phyloP scores from a whole-genome alignment of 805 yeast genomes.

The Candida golubevii region DNA sequence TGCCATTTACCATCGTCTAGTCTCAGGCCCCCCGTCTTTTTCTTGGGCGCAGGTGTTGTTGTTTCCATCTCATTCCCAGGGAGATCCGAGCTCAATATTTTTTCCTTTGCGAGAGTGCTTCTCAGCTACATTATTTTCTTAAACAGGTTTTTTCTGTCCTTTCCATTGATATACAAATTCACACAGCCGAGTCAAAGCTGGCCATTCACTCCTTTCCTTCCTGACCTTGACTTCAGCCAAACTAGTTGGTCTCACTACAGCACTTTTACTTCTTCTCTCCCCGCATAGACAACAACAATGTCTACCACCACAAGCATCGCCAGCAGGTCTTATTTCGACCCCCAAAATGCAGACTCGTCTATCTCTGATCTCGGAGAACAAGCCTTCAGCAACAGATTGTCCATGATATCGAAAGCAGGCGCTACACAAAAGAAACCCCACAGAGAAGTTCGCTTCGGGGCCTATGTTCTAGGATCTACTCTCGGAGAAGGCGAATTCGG shows the following conservation, averaged over 20 bases:
- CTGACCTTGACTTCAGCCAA: background rate
- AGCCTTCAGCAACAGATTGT: slow-evolving; percentile 1
- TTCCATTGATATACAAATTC: too few species aligned
- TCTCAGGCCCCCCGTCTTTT: too few species aligned
- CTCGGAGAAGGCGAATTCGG: slow-evolving; percentile 98
- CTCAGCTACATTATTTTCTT: too few species aligned
- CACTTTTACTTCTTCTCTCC: background rate
- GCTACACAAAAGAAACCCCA: slow-evolving; percentile 22
- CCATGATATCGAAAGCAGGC: slow-evolving; percentile 2
- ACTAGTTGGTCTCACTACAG: background rate
- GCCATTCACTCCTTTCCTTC: background rate
- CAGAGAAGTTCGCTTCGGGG: slow-evolving; percentile 81
- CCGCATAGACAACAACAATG: background rate
- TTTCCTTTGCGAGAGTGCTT: too few species aligned
- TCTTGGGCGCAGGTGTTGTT: too few species aligned
- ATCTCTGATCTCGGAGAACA: slow-evolving; percentile 7
- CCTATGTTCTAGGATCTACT: slow-evolving; percentile 86
- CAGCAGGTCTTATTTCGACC: slow-evolving; percentile 8
- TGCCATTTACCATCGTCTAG: too few species aligned
- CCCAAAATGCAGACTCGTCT: slow-evolving; percentile 5
- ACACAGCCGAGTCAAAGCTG: too few species aligned
- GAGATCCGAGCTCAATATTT: too few species aligned
- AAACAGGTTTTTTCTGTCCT: too few species aligned
- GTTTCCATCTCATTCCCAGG: too few species aligned
- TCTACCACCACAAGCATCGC: slow-evolving; percentile 8